Evolutionary conservation across 768 basidiomycete species (phyloP).

Genomic region (Lactarius quietus): DNA sequence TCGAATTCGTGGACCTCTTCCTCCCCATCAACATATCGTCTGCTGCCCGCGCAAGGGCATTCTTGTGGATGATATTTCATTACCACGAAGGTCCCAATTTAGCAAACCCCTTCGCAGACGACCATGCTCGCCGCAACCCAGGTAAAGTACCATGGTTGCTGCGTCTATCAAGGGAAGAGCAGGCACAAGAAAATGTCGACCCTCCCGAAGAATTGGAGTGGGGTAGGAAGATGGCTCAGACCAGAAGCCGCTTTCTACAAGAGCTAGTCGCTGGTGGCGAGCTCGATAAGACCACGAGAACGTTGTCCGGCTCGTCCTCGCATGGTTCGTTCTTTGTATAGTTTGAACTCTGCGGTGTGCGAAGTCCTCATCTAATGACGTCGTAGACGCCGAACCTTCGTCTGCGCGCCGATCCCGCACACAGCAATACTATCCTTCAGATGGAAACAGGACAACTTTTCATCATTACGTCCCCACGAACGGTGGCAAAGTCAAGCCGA

Average conservation of each 20-base stretch:
- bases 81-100: slow-evolving; percentile 66
- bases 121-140: slow-evolving; percentile 51
- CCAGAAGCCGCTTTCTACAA: slow-evolving; percentile 67
- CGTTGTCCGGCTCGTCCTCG: slow-evolving; percentile 22
- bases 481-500: slow-evolving; percentile 17
- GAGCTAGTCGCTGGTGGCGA: slow-evolving; percentile 53
- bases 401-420: slow-evolving; percentile 22
- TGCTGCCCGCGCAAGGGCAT: slow-evolving; percentile 66
- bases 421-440: slow-evolving; percentile 22
- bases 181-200: slow-evolving; percentile 70
- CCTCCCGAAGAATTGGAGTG: slow-evolving; percentile 72
- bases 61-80: slow-evolving; percentile 81
- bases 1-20: slow-evolving; percentile 84
- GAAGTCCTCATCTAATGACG: background rate
- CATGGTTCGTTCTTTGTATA: slow-evolving; percentile 20
- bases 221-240: slow-evolving; percentile 69
- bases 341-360: background rate
- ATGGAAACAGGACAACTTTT: slow-evolving; percentile 26
- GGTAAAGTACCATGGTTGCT: slow-evolving; percentile 64
- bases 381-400: slow-evolving; percentile 18
- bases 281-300: slow-evolving; percentile 36
- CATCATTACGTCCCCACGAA: slow-evolving; percentile 27
- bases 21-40: slow-evolving; percentile 72
- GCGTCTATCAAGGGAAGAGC: slow-evolving; percentile 52
- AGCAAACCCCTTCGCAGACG: slow-evolving; percentile 75